Evolutionary conservation across 2,329 filamentous ascomycete species (phyloP), one percentile per base, ranked within the genome.

Genomic region (Microascus cirrosus): DNA sequence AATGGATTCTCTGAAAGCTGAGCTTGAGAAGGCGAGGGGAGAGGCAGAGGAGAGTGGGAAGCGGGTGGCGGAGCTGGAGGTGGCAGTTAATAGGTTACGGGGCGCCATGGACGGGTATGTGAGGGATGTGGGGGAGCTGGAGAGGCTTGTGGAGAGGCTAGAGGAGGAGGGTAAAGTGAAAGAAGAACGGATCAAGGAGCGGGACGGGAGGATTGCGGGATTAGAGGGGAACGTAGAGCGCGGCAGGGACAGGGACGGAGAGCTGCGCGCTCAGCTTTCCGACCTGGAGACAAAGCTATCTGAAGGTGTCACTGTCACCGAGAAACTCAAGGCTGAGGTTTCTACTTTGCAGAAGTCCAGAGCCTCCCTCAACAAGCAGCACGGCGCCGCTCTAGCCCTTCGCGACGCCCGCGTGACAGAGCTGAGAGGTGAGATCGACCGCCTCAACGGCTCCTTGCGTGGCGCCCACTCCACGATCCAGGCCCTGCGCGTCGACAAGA

Each of bases 61-160:
- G 8, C 15, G 66, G 7, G 72, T 80, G 54, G 63, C 66, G 2
- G 78, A 80, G 59, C 73, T 82, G 0, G 76, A 83, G 55, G 63
- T 75, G 1, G 75, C 74, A 25, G 73, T 81, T 18, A 71, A 76
- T 56, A 68, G 79, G 1, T 73, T 85, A 18, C 75, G 76, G 65
- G 72, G 73, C 15, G 79, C 81, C 0, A 72, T 81, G 0, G 75
- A 77, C 22, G 73, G 73, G 1, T 85, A 85, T 63, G 67, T 75
- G 10, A 72, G 76, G 3, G 82, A 85, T 60, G 73, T 84, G 0
- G 64, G 67, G 0, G 77, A 81, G 64, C 72, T 85, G 0, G 81
- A 85, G 66, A 63, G 59, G 1, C 70, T 83, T 0, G 77, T 83
- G 22, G 69, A 74, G 60, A 65, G 69, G 4, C 67, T 83, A 58